Evolutionary conservation across 2,329 filamentous ascomycete species (phyloP), one percentile per base, ranked within the genome.

Genomic region (Metarhizium rileyi): DNA sequence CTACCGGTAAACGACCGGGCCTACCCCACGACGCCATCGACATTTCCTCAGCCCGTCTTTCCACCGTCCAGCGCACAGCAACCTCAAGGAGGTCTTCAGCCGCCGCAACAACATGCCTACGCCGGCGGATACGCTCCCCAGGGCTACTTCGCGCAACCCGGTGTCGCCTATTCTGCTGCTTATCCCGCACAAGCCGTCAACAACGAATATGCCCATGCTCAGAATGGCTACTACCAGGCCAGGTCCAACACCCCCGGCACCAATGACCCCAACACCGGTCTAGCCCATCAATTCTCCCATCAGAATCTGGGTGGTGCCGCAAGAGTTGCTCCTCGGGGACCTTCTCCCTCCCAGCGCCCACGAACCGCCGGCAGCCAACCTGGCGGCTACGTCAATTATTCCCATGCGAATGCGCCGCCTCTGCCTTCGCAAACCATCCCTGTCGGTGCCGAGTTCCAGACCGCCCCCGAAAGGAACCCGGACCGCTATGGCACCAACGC

Each of bases 261-360:
- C 64, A 89, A 87, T 61, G 90, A 96, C 63, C 86, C 85, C 58
- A 94, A 91, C 59, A 93, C 89, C 60, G 90, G 90, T 27, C 78
- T 97, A 43, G 90, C 90, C 53, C 89, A 96, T 66, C 93, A 98
- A 67, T 95, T 97, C 68, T 94, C 91, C 51, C 90, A 96, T 69
- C 91, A 97, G 74, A 95, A 96, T 67, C 78, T 97, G 38, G 85
- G 87, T 52, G 81, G 81, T 42, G 82, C 80, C 41, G 82, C 83
- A 52, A 80, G 89, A 57, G 77, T 77, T 63, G 80, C 75, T 56
- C 76, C 80, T 52, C 80, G 89, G 43, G 77, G 76, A 33, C 76
- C 79, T 28, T 84, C 87, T 28, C 81, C 88, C 26, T 77, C 75
- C 47, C 84, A 86, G 65, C 83, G 93, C 52, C 90, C 91, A 46